Base-by-base conservation (phyloP, 495 filamentous ascomycete species). In the Aspergillus bridgeri region DNA sequence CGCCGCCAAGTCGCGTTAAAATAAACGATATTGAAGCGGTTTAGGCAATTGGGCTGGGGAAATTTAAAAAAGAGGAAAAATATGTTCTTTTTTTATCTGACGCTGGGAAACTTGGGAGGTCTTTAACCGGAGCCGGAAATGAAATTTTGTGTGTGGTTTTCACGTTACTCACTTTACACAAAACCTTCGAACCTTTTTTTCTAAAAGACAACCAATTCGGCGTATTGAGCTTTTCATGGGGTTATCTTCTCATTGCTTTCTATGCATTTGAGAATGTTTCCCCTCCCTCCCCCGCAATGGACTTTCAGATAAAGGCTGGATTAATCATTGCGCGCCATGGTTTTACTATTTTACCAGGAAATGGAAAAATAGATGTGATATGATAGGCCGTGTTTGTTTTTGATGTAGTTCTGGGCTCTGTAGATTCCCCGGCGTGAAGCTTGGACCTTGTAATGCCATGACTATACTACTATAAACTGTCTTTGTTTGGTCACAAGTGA, bases 1-100 rank as follows among this genome's bases (percentile, higher is more conserved):
- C 60, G 81, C 86, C 69, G 89, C 90, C 78, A 92, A 88, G 74
- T 85, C 81, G 77, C 92, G 92, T 82, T 98, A 92, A 38, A 9
- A 38, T 38, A 38, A 91, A 68, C 60, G 60, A 51, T 56, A 61
- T 68, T 47, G 15, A 56, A 64, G 64, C 63, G 64, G 65, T 69
- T 58, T 69, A 67, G 68, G 58, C 33, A 38, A 60, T 66, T 72
- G 72, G 62, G 64, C 54, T 64, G 60, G 60, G 63, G 56, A 59
- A 20, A 23, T 47, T 47, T 47, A 25, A 50, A 25, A 53, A 49
- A 43, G 60, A 62, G 51, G 52, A 56, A 58, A 56, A 53, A 55
- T 53, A 44, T 54, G 47, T 38, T 38, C 33, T 38, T 38, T 38
- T 33, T 38, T 38, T 38, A 38, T 38, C 17, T 38, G 33, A 38